Evolutionary conservation across 2,329 filamentous ascomycete genomes (phyloP), one percentile per base, ranked within the genome.

Genomic region (Chrysosphaeria jannelii): DNA sequence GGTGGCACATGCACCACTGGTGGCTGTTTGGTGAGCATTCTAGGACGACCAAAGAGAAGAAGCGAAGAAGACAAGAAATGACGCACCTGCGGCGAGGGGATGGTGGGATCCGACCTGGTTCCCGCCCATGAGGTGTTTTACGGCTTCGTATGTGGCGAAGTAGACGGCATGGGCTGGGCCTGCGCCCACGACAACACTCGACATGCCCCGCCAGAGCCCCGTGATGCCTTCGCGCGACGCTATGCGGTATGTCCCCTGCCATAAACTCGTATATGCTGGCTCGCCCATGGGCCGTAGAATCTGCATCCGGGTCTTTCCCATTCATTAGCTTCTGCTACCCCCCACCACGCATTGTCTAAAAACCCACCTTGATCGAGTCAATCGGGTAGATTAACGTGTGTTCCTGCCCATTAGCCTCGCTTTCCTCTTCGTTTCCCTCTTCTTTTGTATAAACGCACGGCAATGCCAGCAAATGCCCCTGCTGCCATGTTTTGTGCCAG

Each of bases 351-450:
- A 26, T n/a, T n/a, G n/a, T n/a, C n/a, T 25, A 2, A 4, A 10
- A 18, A n/a, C 43, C 33, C 34, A 91, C 85, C 70, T 97, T 97
- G 42, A 97, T 71, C 35, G 89, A 64, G 50, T 97, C 85, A 40
- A 97, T 72, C 11, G 85, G 85, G 42, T 97, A 97, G 85, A 97
- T 93, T 38, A 90, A 79, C 28, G 81, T 88, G 47, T 93, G 81
- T 51, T 93, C 81, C 79, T 91, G 35, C 13, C 13, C 17, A 2
- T n/a, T n/a, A n/a, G n/a, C n/a, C n/a, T n/a, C n/a, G n/a, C n/a
- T n/a, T n/a, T n/a, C n/a, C n/a, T n/a, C n/a, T n/a, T n/a, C n/a
- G n/a, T n/a, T n/a, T n/a, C n/a, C n/a, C n/a, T n/a, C n/a, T 22
- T 8, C 5, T 8, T 18, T 18, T n/a, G 7, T n/a, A 7, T 18